Evolutionary conservation across 371 early-diverging fungal genomes (phyloP), one percentile per base, ranked within the genome.

Genomic region (Mucor lusitanicus): DNA sequence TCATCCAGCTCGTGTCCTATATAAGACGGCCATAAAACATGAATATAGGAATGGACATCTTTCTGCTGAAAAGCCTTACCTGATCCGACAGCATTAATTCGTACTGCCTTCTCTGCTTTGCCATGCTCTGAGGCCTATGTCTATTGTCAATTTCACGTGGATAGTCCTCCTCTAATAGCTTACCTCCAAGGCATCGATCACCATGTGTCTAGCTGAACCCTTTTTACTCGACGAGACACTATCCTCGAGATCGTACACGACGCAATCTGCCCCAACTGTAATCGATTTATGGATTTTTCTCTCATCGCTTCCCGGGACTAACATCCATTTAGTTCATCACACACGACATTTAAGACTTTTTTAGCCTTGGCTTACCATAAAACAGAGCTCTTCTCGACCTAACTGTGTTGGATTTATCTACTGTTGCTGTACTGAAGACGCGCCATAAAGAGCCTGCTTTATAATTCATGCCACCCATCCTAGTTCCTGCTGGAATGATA

Each of bases 191-290:
- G 94, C 94, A 68, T 89, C 84, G 61, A 90, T 88, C 0, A 95
- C 89, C 77, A 90, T 80, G 63, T 87, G 72, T 35, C 96, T 85
- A 15, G 95, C 95, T 39, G 82, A 80, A 9, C 90, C 92, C 67
- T 96, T 97, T 61, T 92, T 86, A 71, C 88, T 91, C 11, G 88
- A 65, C 0, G 95, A 82, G 1, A 97, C 97, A 30, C 94, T 91
- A 75, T 97, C 97, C 70, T 97, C 97, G 13, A 97, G 83, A 69
- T 97, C 97, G 70, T 93, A 94, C 21, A 95, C 92, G 17, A 95
- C 79, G 72, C 92, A 91, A 75, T 97, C 97, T 9, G 89, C 91
- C 3, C 70, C 74, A 17, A 89, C 72, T 3, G 82, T 79, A 9
- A 90, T 79, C 1, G 95, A 93, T 46, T 90, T 92, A 65, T 87